A percentile compares a stretch with the other conserved stretches of the same genome.
These are phyloP conservation scores for Mucor saturninus DNA, from an alignment of 371 early-diverging fungal species.

Conservation along the genomic window DNA sequence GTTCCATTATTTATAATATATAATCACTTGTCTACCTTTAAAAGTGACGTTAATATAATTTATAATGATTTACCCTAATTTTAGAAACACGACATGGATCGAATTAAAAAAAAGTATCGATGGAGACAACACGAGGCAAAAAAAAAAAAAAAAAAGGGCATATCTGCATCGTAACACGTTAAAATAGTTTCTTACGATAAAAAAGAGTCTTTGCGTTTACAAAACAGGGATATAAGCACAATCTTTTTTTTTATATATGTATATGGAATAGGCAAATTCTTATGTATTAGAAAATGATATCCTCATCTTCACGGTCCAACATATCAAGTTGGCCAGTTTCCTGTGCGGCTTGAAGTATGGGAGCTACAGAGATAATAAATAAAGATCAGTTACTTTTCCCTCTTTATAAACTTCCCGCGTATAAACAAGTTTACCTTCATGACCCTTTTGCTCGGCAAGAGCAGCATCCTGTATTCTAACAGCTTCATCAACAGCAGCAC, in stretches of 20 bases:
- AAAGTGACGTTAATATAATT: too few relatives aligned
- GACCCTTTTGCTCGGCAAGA: slow-evolving; percentile 21
- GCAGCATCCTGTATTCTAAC: slow-evolving; percentile 29
- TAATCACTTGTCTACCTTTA: neutral
- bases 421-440: slow-evolving; percentile 14
- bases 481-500: slow-evolving; percentile 65
- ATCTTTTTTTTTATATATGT: neutral
- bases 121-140: too few relatives aligned
- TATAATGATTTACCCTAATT: too few relatives aligned
- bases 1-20: neutral
- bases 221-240: neutral
- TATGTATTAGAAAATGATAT: slow-evolving; percentile 50
- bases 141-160: too few relatives aligned
- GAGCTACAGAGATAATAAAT: slow-evolving; percentile 16
- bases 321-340: slow-evolving; percentile 53
- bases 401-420: neutral
- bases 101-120: too few relatives aligned
- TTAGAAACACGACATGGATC: too few relatives aligned
- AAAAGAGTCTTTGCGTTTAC: too few relatives aligned
- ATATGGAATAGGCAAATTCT: neutral
- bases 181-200: too few relatives aligned
- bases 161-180: too few relatives aligned
- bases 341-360: slow-evolving; percentile 42
- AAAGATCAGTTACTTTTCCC: neutral
- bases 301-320: slow-evolving; percentile 63